Evolutionary conservation across 352 stramenopile species (phyloP), one percentile per base, ranked within the genome.

Genomic region (Phytophthora tentaculata): DNA sequence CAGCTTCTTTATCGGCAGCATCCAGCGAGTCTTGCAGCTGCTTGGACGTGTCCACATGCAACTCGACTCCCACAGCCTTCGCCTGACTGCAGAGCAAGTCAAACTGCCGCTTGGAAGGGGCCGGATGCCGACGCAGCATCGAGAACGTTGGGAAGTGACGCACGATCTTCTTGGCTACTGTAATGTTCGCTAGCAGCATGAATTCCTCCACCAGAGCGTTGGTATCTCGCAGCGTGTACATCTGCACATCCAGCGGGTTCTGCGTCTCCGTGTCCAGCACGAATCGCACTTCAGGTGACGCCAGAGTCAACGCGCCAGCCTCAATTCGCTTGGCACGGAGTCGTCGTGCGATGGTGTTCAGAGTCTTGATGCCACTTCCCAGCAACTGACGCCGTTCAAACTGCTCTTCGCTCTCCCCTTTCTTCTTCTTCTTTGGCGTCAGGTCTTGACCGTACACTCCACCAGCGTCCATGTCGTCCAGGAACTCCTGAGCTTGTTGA

Each of bases 181-280:
- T 98, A 56, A 99, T 98, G 76, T 99, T 99, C 5, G 97, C 98
- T 8, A 99, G 75, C 28, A 99, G 80, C 98, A 99, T 99, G 59
- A 99, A 99, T 80, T 99, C 98, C 86, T 99, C 98, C 5, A 99
- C 97, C 0, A 99, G 71, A 35, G 89, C 86, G 78, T 99, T 99
- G 0, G 97, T 97, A 52, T 98, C 94, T 14, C 95, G 84, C 53
- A 98, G 75, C 23, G 95, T 91, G 74, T 99, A 99, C 66, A 97
- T 96, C 76, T 99, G 91, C 39, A 99, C 97, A 80, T 99, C 97
- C 9, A 98, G 94, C 26, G 98, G 98, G 77, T 99, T 99, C 70
- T 99, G 88, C 4, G 95, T 99, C 76, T 99, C 97, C n/a, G 91
- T 98, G 74, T 99, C 97, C 6, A 99, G 76, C 56, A 98, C 89